A percentile compares a stretch with the other conserved stretches of the same genome.
Conservation (phyloP, 805 yeast genomes). For the Candida ipomoeae region DNA sequence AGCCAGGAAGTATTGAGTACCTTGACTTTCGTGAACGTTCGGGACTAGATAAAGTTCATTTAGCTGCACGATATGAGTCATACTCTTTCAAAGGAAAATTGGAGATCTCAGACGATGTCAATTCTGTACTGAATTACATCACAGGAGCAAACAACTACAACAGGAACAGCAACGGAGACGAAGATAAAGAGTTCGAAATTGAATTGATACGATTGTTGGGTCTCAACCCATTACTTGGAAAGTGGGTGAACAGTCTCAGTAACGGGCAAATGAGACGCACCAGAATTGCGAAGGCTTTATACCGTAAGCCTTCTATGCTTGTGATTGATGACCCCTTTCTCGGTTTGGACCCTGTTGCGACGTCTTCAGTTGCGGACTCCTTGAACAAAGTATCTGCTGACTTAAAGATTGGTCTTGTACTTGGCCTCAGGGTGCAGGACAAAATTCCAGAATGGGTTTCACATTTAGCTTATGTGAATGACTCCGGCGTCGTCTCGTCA, state of each 20-base stretch:
- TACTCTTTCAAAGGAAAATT: slow-evolving; percentile 64
- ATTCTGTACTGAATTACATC: slow-evolving; percentile 51
- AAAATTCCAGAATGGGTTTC: slow-evolving; percentile 75
- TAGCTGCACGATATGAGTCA: slow-evolving; percentile 86
- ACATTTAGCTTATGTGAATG: slow-evolving; percentile 59
- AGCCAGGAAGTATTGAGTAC: slow-evolving; percentile 30
- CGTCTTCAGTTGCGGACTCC: slow-evolving; percentile 53
- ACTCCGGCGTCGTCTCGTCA: slow-evolving; percentile 43
- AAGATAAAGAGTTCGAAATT: slow-evolving; percentile 35
- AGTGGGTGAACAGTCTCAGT: slow-evolving; percentile 84
- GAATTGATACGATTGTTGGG: slow-evolving; percentile 47
- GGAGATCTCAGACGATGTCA: slow-evolving; percentile 56
- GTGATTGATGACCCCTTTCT: slow-evolving; percentile 88
- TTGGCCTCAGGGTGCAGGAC: slow-evolving; percentile 79
- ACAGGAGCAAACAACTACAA: slow-evolving; percentile 54
- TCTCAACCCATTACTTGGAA: slow-evolving; percentile 52
- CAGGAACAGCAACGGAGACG: slow-evolving; percentile 26
- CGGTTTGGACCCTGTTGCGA: slow-evolving; percentile 80
- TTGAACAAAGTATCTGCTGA: slow-evolving; percentile 30
- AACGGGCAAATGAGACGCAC: slow-evolving; percentile 95
- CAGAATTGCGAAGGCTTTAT: slow-evolving; percentile 70
- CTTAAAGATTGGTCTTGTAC: slow-evolving; percentile 52
- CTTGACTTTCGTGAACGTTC: slow-evolving; percentile 34
- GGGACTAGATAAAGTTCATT: slow-evolving; percentile 52
- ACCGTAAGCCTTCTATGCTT: slow-evolving; percentile 59